Conservation (phyloP, 495 filamentous ascomycete species). For the Lepidopterella palustris region DNA sequence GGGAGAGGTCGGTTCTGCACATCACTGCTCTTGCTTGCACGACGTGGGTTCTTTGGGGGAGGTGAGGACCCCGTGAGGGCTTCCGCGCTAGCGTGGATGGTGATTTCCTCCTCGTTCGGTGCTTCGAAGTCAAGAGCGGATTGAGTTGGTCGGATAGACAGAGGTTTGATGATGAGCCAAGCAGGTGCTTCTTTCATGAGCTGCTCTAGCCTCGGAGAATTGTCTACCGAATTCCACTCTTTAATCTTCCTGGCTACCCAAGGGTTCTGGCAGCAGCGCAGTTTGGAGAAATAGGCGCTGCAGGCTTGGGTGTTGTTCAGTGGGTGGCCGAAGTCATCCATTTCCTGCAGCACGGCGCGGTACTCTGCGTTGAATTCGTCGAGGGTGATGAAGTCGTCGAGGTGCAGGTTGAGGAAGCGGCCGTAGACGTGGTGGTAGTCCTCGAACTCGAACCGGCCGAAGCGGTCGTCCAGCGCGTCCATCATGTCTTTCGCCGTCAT, state of each 20-base stretch:
- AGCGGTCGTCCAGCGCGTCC: constrained; percentile 20
- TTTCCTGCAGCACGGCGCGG: constrained; percentile 13
- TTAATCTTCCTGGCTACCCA: constrained; percentile 25
- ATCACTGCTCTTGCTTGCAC: not conserved
- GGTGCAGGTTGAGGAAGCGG: constrained; percentile 28
- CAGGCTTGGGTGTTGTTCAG: constrained; percentile 24
- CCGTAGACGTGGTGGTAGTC: constrained; percentile 28
- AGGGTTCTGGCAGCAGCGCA: constrained; percentile 27
- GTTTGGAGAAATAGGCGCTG: constrained; percentile 28
- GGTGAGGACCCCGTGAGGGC: not conserved
- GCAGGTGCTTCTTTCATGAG: constrained; percentile 22
- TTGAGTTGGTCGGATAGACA: not conserved
- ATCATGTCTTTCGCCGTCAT: constrained; percentile 24
- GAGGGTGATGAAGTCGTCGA: constrained; percentile 22
- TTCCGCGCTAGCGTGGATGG: not conserved
- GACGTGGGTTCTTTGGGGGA: not conserved
- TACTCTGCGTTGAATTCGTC: constrained; percentile 27
- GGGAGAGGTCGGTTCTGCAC: not conserved
- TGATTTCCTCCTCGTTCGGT: not conserved
- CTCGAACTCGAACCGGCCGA: constrained; percentile 22
- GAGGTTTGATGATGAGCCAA: constrained; percentile 24
- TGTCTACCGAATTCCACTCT: constrained; percentile 15
- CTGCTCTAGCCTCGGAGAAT: constrained; percentile 7
- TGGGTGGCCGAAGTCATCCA: constrained; percentile 20
- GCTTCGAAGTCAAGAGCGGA: not conserved